A percentile compares a stretch with the other conserved stretches of the same genome.
Conservation (phyloP, 495 filamentous ascomycete species). For the Evansstolkia leycettana region DNA sequence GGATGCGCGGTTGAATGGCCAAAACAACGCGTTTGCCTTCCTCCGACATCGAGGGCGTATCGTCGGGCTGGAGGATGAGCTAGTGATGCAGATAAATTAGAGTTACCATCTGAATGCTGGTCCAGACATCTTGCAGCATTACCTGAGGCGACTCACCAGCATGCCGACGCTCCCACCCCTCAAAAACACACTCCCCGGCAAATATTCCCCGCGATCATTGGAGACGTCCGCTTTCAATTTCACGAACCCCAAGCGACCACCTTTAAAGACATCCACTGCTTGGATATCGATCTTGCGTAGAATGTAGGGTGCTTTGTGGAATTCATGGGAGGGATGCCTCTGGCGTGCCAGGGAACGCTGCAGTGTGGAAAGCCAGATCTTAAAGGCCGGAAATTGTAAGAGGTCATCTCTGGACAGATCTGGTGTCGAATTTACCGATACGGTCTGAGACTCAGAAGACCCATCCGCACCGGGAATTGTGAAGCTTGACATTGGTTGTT, state of each 20-base stretch:
- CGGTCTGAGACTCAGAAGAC: conserved; percentile 2
- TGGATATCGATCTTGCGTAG: conserved; percentile 63
- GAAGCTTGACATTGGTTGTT: conserved; percentile 31
- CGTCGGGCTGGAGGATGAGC: conserved; percentile 61
- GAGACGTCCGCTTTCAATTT: conserved; percentile 58
- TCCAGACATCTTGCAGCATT: background rate
- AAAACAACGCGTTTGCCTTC: conserved; percentile 57
- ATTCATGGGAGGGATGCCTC: conserved; percentile 47
- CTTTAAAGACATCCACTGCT: conserved; percentile 59
- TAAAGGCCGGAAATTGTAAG: conserved; percentile 60
- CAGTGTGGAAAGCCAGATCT: conserved; percentile 58
- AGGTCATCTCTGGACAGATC: conserved; percentile 51
- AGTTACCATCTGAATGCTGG: background rate
- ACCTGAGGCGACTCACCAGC: conserved; percentile 37
- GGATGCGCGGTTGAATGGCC: conserved; percentile 72
- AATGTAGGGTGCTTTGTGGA: conserved; percentile 56
- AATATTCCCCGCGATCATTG: conserved; percentile 47
- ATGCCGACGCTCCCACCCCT: conserved; percentile 74
- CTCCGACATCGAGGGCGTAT: conserved; percentile 27
- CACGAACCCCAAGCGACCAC: conserved; percentile 57
- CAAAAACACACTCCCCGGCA: conserved; percentile 71
- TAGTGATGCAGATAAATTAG: conserved; percentile 7
- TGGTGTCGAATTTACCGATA: conserved; percentile 44
- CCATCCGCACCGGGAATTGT: conserved; percentile 25
- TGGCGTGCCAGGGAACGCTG: conserved; percentile 54